Evolutionary conservation across 2,329 filamentous ascomycete genomes (phyloP).

Genomic region (Cryphonectria nitschkei): DNA sequence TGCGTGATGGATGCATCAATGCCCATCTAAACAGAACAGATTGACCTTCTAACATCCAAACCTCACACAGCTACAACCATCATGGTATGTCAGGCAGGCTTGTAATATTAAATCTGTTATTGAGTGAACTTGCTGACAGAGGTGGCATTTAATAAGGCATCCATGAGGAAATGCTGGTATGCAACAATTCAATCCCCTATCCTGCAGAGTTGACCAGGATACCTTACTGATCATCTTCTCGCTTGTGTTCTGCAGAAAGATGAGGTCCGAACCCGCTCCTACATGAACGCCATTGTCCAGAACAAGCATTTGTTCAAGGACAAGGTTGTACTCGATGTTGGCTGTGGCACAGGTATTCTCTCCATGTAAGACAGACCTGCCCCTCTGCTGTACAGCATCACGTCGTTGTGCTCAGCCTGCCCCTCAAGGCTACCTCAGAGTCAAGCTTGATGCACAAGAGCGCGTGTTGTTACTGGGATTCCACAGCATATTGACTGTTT

Average conservation of each 20-base stretch:
- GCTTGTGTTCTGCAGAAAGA: conserved; percentile 71
- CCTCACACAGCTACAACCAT: conserved; percentile 81
- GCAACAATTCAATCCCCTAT: conserved; percentile 43
- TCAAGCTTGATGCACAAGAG: neutral
- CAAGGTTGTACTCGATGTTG: conserved; percentile 89
- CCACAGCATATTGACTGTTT: conserved; percentile 19
- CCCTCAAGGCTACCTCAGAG: neutral
- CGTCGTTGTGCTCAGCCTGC: neutral
- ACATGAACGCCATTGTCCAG: conserved; percentile 96
- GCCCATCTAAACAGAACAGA: neutral
- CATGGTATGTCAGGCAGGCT: conserved; percentile 68
- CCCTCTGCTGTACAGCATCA: neutral
- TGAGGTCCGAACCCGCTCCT: conserved; percentile 93
- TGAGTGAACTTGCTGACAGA: conserved; percentile 24
- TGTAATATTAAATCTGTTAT: conserved; percentile 30
- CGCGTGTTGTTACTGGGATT: neutral
- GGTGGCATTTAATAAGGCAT: conserved; percentile 63
- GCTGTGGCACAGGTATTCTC: conserved; percentile 95
- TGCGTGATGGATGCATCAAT: neutral
- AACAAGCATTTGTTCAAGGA: conserved; percentile 90
- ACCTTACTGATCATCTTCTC: conserved; percentile 33
- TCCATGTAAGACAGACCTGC: conserved; percentile 74
- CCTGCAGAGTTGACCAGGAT: neutral
- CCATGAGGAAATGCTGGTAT: conserved; percentile 96
- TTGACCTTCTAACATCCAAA: conserved; percentile 5